Evolutionary conservation across 371 early-diverging fungal genomes (phyloP).

Genomic region (Haplosporangium sp.): DNA sequence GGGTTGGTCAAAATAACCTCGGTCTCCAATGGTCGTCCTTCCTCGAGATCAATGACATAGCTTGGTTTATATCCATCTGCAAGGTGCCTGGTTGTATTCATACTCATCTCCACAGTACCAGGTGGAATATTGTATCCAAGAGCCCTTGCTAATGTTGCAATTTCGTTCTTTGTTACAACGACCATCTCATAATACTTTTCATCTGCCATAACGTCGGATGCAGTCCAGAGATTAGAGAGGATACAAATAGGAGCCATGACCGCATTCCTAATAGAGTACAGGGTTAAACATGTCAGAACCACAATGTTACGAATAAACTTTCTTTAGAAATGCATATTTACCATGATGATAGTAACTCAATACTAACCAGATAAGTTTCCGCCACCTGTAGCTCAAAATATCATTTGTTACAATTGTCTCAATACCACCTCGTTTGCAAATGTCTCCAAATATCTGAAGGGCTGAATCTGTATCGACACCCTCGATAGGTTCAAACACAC

Average conservation of each 20-base stretch:
- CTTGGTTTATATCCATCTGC: conserved; percentile 72
- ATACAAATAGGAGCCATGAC: conserved; percentile 82
- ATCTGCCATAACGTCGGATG: conserved; percentile 68
- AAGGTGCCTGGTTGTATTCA: conserved; percentile 60
- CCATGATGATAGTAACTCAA: too few relatives aligned
- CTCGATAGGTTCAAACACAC: conserved; percentile 53
- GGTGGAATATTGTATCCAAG: conserved; percentile 63
- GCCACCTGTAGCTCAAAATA: conserved; percentile 83
- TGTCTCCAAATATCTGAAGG: conserved; percentile 16
- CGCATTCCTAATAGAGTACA: conserved; percentile 67
- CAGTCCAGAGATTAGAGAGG: conserved; percentile 72
- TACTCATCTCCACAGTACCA: conserved; percentile 60
- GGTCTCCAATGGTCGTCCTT: conserved; percentile 71
- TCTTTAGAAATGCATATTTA: too few relatives aligned
- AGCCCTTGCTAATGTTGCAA: conserved; percentile 63
- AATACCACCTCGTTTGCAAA: conserved; percentile 64
- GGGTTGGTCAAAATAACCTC: conserved; percentile 75
- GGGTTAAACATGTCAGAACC: too few relatives aligned
- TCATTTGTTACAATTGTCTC: conserved; percentile 63
- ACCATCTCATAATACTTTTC: conserved; percentile 63
- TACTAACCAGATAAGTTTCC: conserved; percentile 82
- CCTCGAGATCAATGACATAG: conserved; percentile 75
- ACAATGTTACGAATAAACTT: too few relatives aligned
- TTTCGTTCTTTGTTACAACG: conserved; percentile 71
- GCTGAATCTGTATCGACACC: conserved; percentile 31